Evolutionary conservation across 768 basidiomycete genomes (phyloP).

Genomic region (Sarcodon aspratus): DNA sequence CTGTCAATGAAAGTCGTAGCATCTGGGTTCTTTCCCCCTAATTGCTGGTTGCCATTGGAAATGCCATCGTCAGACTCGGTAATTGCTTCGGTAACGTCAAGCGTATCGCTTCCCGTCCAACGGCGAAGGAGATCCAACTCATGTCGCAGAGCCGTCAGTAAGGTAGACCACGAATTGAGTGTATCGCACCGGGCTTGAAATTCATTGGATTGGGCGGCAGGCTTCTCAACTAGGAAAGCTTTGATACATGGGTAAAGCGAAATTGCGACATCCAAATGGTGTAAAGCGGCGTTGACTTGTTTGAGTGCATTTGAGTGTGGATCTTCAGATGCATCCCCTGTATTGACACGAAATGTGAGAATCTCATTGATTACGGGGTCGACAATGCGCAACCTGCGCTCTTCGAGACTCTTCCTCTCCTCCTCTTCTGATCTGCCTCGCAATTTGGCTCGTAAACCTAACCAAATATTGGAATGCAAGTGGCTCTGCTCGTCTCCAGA

Average conservation of each 20-base stretch:
- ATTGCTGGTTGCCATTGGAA: constrained; percentile 10
- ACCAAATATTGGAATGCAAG: constrained; percentile 68
- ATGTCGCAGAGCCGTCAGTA: constrained; percentile 73
- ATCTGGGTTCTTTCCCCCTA: constrained; percentile 39
- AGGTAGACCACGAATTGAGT: constrained; percentile 85
- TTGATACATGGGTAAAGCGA: constrained; percentile 80
- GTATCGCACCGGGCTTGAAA: constrained; percentile 85
- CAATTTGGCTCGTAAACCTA: constrained; percentile 81
- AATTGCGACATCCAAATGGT: constrained; percentile 70
- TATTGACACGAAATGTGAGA: constrained; percentile 56
- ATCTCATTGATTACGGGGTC: constrained; percentile 82
- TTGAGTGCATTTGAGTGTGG: constrained; percentile 36
- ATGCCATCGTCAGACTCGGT: constrained; percentile 38
- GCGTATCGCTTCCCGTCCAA: constrained; percentile 89
- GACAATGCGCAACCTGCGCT: constrained; percentile 69
- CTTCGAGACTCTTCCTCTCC: constrained; percentile 73
- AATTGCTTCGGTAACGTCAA: constrained; percentile 79
- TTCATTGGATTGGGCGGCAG: constrained; percentile 44
- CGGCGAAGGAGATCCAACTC: constrained; percentile 73
- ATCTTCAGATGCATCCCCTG: constrained; percentile 21
- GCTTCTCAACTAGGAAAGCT: constrained; percentile 72
- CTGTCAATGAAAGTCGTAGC: constrained; percentile 88
- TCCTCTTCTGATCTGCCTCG: constrained; percentile 72
- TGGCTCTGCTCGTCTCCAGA: constrained; percentile 60
- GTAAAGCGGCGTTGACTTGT: constrained; percentile 56